phyloP scores from a whole-genome alignment of 1,284 basidiomycete genomes.

The Naganishia sp. region DNA sequence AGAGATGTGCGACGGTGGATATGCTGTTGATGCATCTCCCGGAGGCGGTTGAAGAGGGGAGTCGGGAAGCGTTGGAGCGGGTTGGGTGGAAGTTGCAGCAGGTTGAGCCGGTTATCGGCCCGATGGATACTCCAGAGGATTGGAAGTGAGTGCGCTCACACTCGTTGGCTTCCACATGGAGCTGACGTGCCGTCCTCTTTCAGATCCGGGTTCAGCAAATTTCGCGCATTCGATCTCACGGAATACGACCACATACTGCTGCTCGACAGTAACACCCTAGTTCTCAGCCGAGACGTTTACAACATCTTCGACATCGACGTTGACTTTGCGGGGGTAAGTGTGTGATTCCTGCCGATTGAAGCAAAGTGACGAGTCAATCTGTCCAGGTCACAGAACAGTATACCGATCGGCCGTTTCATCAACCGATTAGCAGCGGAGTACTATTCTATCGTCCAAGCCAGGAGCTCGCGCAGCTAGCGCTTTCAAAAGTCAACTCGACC shows the following conservation, averaged over 20 bases:
- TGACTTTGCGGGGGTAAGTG: conserved; percentile 6
- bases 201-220: neutral
- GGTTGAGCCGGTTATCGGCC: neutral
- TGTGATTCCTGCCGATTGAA: neutral
- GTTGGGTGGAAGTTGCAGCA: neutral
- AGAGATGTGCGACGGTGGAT: neutral
- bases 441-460: conserved; percentile 4
- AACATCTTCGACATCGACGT: conserved; percentile 1
- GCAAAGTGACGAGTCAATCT: neutral
- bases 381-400: neutral
- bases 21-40: neutral
- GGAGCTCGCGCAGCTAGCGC: neutral
- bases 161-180: neutral
- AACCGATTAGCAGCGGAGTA: conserved; percentile 1
- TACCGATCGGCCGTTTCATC: neutral
- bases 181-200: neutral
- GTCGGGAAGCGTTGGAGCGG: neutral
- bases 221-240: conserved; percentile 2
- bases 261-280: conserved; percentile 5
- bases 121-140: neutral
- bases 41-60: neutral
- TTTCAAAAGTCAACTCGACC: conserved; percentile 8
- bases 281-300: conserved; percentile 7
- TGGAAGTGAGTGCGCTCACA: neutral
- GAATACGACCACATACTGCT: conserved; percentile 7